Base-by-base conservation (phyloP, 2,329 filamentous ascomycete species). In the Aspergillus calidoustus region DNA sequence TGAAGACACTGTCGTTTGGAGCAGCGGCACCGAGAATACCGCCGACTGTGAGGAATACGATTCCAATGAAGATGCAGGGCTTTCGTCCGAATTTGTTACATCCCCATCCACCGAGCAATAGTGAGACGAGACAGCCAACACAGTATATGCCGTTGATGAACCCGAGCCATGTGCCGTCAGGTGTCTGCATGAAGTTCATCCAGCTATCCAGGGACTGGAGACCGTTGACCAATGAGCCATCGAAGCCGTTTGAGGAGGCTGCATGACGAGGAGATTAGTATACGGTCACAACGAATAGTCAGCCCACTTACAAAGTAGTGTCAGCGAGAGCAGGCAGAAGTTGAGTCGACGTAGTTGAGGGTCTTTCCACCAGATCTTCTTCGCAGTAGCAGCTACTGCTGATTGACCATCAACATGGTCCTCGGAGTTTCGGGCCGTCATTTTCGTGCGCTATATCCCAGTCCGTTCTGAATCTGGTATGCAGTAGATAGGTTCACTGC, bases 31-130 rank as follows among this genome's bases (percentile, higher is more conserved):
- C 52, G 1, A 80, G 61, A 54, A 79, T 74, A 15, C 67, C n/a
- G 51, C 54, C 54, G 8, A 31, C 44, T 7, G 49, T 19, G 46
- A 49, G 31, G 22, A 57, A 17, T n/a, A 41, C 4, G 34, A 74
- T 75, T 5, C 74, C 76, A 1, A 73, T 31, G 53, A 68, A 75
- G 8, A 78, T 62, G 3, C 69, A 69, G 4, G 64, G 59, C 47
- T 74, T 76, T 15, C 76, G 75, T 3, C 77, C 77, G 38, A 70
- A 76, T 15, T 67, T 71, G 62, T 77, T 77, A n/a, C 72, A 67
- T 19, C 75, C 59, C 64, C 68, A 75, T 1, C 73, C 71, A 23
- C 71, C 73, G 0, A 66, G 31, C 1, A 73, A 69, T 44, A 68
- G 74, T 3, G 67, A 68, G 11, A 76, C 55, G 34, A 69, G 69